Evolutionary conservation across 1,284 basidiomycete genomes (phyloP), one percentile per base, ranked within the genome.

Genomic region (Microbotryum intermedium): DNA sequence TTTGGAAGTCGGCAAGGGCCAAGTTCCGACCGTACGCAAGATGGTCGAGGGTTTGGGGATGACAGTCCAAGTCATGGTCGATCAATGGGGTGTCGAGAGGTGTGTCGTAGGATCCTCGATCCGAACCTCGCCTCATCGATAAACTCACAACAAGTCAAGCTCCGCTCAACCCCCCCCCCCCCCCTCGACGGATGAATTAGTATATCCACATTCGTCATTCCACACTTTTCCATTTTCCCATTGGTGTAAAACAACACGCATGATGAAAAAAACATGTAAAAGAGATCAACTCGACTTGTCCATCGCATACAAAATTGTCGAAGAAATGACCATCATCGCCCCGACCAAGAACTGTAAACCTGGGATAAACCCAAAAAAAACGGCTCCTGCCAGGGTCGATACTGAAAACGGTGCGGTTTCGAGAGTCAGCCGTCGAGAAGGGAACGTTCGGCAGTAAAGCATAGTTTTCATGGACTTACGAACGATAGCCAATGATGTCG

Each of bases 1-100:
- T 1, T 80, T 93, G 25, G 90, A 94, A 73, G 83, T 93, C 30
- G 90, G 90, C 0, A 77, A 82, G 23, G 78, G 79, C 16, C 90
- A 94, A 76, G 87, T 84, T 6, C 34, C 34, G 3, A 39, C 18
- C 34, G 34, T 39, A 16, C 64, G 72, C 1, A 78, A 75, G 2
- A 39, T 39, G 34, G 88, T 93, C 9, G 73, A 79, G 57, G 68
- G 71, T 0, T 81, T 92, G 53, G 71, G 74, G 28, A 71, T 84
- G 45, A 72, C 75, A 50, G 80, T 80, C 2, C 82, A 87, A 70
- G 79, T 88, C 18, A 88, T 88, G 84, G 72, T 74, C 60, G 90
- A 92, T 73, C 85, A 85, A 57, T 92, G 84, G 83, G 83, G 82
- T 46, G 81, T 72, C 1, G 74, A 77, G 44, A 64, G 78, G 34